phyloP scores from a whole-genome alignment of 148 eudicot genomes.

The Camellia japonica region DNA sequence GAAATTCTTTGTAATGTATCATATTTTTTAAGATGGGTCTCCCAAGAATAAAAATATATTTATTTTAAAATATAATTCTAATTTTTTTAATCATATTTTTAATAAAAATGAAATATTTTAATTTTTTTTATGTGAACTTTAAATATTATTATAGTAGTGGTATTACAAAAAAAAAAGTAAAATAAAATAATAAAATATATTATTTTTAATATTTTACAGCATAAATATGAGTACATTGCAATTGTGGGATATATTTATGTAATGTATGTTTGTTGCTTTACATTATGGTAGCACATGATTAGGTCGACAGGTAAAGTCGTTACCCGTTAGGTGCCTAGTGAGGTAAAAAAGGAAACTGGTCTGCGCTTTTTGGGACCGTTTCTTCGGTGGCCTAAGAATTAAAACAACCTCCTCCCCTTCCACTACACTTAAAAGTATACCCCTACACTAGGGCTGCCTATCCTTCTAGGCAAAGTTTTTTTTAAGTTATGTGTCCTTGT shows the following conservation, averaged over 20 bases:
- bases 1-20: too few relatives aligned
- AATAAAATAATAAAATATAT: too few relatives aligned
- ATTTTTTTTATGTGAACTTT: too few relatives aligned
- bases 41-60: too few relatives aligned
- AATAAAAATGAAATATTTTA: too few relatives aligned
- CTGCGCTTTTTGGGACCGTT: slow-evolving; percentile 39
- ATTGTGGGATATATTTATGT: background rate
- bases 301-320: slow-evolving; percentile 63
- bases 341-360: slow-evolving; percentile 35
- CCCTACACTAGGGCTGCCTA: background rate
- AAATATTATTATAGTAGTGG: too few relatives aligned
- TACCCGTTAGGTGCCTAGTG: slow-evolving; percentile 32
- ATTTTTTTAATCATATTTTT: too few relatives aligned
- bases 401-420: background rate
- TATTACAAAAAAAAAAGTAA: too few relatives aligned
- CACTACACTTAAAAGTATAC: background rate
- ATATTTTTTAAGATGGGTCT: too few relatives aligned
- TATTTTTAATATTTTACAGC: too few relatives aligned
- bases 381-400: slow-evolving; percentile 19
- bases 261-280: background rate
- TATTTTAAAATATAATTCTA: too few relatives aligned
- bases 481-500: background rate
- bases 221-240: too few relatives aligned
- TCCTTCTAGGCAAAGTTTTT: background rate
- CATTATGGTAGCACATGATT: slow-evolving; percentile 5